Evolutionary conservation across 1,284 basidiomycete species (phyloP).

Genomic region (Sparassis latifolia): DNA sequence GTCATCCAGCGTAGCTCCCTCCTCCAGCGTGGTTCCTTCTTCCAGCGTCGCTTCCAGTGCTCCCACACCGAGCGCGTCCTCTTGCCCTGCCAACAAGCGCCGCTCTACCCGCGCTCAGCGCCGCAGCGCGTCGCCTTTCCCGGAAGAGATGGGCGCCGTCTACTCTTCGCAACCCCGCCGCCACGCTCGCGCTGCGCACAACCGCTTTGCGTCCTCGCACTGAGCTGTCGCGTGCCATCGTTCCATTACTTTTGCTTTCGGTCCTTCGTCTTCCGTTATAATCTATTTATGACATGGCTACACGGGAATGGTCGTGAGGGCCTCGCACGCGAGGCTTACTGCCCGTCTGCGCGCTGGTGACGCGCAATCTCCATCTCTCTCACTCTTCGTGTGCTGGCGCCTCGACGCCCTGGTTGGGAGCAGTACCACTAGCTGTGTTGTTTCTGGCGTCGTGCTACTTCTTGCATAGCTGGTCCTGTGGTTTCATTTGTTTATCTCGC

Average conservation of each 20-base stretch:
- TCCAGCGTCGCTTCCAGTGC: constrained; percentile 3
- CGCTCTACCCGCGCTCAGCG: constrained; percentile 6
- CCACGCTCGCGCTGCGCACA: constrained; percentile 11
- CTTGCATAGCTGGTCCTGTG: not conserved
- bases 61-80: not conserved
- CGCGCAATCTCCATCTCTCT: too few species aligned
- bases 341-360: not conserved
- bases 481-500: not conserved
- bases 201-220: not conserved
- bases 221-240: not conserved
- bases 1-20: not conserved
- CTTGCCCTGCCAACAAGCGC: not conserved
- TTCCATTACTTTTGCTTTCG: not conserved
- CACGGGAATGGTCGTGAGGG: not conserved
- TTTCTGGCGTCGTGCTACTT: not conserved
- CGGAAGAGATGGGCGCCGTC: not conserved
- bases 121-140: not conserved
- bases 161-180: constrained; percentile 10
- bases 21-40: not conserved
- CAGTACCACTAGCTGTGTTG: not conserved
- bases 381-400: too few species aligned
- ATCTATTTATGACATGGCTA: not conserved
- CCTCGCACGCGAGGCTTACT: not conserved
- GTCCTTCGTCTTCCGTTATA: not conserved
- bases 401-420: constrained; percentile 2